Evolutionary conservation across 495 filamentous ascomycete genomes (phyloP), one percentile per base, ranked within the genome.

Genomic region (Copromyces sp.): DNA sequence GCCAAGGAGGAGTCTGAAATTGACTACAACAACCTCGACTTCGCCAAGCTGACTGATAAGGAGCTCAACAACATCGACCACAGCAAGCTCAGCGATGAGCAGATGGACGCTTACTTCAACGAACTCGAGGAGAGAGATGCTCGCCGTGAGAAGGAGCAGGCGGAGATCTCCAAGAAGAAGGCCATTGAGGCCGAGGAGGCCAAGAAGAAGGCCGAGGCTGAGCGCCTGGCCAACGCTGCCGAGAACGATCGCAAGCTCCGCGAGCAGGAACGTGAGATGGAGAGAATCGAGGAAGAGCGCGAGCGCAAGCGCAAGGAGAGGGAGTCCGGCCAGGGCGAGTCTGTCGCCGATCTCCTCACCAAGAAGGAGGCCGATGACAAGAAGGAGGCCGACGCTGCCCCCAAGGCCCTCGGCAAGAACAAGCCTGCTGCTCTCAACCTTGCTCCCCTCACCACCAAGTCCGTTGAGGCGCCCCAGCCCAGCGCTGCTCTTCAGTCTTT

Each of bases 401-500:
- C 71, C 17, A 68, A 86, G 85, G 39, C 74, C 76, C 40, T 86
- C 88, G 44, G 80, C 83, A 88, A 83, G 44, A 81, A 85, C 75
- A 94, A 94, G 86, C 93, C 94, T 35, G 88, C 89, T 70, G 88
- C 90, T 35, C 88, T 97, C 74, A 97, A 96, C 82, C 85, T 97
- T 69, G 90, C 94, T 68, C 85, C 85, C 29, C 80, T 89, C 72
- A 95, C 91, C 69, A 89, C 86, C 69, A 94, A 92, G 81, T 82
- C 91, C 47, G 89, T 94, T 24, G 95, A 98, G 82, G 91, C 95
- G 61, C 87, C 92, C 44, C 93, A 96, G 80, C 94, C 93, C 6
- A 98, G 92, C 72, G 92, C 95, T 40, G 94, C 93, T 61, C 91
- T 99, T 77, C 94, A 95, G 80, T 90, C 95, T 16, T 87, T 99